phyloP scores from a whole-genome alignment of 257 asterid species.

The Solanum medicagineum region DNA sequence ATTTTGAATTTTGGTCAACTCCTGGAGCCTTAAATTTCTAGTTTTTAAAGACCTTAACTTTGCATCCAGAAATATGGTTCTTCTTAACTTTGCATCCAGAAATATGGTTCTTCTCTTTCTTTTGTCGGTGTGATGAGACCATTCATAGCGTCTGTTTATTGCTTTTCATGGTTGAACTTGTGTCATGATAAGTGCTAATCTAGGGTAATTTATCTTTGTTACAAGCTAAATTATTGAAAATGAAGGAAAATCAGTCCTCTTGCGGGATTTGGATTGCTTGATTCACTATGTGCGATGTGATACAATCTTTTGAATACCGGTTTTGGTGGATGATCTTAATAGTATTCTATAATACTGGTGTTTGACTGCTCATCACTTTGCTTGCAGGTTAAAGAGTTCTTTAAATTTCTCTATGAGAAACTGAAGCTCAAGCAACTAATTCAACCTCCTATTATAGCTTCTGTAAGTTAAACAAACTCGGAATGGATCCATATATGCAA shows the following conservation, averaged over 20 bases:
- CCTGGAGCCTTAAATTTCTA: neutral
- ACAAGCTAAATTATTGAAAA: neutral
- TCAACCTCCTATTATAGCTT: conserved; percentile 96
- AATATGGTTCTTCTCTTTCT: neutral
- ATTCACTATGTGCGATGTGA: neutral
- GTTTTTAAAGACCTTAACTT: neutral
- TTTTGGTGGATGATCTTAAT: neutral
- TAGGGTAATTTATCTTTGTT: neutral
- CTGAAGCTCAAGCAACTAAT: conserved; percentile 90
- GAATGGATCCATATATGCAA: neutral
- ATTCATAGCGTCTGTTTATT: neutral
- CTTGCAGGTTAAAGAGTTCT: conserved; percentile 54
- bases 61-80: neutral
- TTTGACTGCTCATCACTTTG: neutral
- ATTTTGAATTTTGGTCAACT: neutral
- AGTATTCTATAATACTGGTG: neutral
- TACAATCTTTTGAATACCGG: neutral
- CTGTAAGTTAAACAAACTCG: conserved; percentile 44
- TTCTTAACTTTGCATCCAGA: neutral
- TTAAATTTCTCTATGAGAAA: conserved; percentile 60
- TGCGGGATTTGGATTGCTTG: neutral
- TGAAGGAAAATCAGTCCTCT: neutral
- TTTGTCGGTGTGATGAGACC: neutral
- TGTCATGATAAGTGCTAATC: neutral
- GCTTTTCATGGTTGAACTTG: neutral